Evolutionary conservation across 2,329 filamentous ascomycete genomes (phyloP).

Genomic region (Byssochlamys sp.): DNA sequence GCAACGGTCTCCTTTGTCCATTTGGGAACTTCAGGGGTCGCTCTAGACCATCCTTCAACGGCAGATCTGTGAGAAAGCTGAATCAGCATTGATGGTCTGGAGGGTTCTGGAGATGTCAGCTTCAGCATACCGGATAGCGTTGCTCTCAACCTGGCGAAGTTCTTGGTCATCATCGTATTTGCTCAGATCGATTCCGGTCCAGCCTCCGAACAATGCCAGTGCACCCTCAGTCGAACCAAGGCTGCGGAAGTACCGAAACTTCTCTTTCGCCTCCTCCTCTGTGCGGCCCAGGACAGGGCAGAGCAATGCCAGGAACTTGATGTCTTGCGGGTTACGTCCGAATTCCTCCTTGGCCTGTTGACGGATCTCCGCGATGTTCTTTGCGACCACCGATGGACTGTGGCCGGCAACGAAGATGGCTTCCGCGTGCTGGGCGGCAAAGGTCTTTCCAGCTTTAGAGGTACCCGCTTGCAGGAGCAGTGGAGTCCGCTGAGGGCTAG

Average conservation of each 20-base stretch:
- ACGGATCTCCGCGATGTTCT: constrained; percentile 55
- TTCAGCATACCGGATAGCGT: constrained; percentile 43
- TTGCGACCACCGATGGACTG: constrained; percentile 51
- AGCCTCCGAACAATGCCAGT: constrained; percentile 61
- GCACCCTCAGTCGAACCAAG: constrained; percentile 59
- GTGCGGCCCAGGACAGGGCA: constrained; percentile 57
- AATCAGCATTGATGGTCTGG: constrained; percentile 2
- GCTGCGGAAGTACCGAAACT: constrained; percentile 51
- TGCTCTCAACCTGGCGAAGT: constrained; percentile 51
- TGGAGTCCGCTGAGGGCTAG: constrained; percentile 58
- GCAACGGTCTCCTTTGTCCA: constrained; percentile 66
- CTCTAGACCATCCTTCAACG: constrained; percentile 43
- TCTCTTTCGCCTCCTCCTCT: constrained; percentile 56
- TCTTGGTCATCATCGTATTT: constrained; percentile 56
- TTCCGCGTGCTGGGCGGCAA: constrained; percentile 62
- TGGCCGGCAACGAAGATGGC: constrained; percentile 62
- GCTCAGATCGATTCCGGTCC: constrained; percentile 59
- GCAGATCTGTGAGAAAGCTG: constrained; percentile 30
- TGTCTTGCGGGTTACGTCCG: constrained; percentile 49
- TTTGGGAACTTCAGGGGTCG: constrained; percentile 51
- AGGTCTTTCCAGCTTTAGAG: constrained; percentile 54
- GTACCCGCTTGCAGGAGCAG: constrained; percentile 63
- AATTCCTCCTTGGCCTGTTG: constrained; percentile 42
- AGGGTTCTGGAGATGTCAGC: too few relatives aligned
- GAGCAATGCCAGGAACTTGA: constrained; percentile 60